Percentiles rank a stretch among this genome's conserved stretches.
Evolutionary conservation across 495 filamentous ascomycete species (phyloP).

Genomic region (Diplogelasinospora grovesii): DNA sequence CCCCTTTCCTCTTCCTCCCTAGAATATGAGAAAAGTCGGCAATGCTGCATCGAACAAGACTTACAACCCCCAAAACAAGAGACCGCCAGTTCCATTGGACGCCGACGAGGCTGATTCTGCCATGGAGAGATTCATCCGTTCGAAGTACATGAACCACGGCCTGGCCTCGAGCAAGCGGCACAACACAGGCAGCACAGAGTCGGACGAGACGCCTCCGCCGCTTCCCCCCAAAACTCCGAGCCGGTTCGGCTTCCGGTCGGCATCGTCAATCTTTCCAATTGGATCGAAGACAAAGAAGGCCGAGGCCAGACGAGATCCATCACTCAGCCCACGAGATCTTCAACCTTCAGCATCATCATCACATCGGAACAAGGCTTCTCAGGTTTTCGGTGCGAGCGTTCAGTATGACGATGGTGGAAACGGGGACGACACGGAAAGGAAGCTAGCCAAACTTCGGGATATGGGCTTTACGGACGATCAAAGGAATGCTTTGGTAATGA

Average conservation of each 20-base stretch:
- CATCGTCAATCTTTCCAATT: conserved; percentile 60
- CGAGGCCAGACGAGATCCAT: conserved; percentile 12
- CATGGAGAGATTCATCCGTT: conserved; percentile 89
- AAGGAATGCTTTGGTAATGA: conserved; percentile 70
- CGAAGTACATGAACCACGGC: conserved; percentile 73
- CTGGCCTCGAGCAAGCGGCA: conserved; percentile 30
- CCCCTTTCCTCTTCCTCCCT: conserved; percentile 12
- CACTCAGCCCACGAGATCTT: conserved; percentile 23
- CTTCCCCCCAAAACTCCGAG: conserved; percentile 76
- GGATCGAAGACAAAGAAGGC: conserved; percentile 34
- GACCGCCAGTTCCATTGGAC: conserved; percentile 77
- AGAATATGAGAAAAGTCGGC: conserved; percentile 91
- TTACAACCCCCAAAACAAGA: conserved; percentile 78
- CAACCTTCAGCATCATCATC: conserved; percentile 19
- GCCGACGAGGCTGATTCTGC: conserved; percentile 84
- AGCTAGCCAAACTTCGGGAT: conserved; percentile 70
- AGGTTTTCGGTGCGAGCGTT: conserved; percentile 62
- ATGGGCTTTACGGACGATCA: conserved; percentile 91
- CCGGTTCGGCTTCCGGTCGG: conserved; percentile 69
- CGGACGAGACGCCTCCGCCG: conserved; percentile 63
- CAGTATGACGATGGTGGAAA: conserved; percentile 31
- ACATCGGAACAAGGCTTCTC: conserved; percentile 52
- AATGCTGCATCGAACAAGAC: conserved; percentile 77
- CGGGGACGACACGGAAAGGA: conserved; percentile 51
- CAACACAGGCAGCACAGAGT: conserved; percentile 37